Evolutionary conservation across 2,329 filamentous ascomycete genomes (phyloP).

Genomic region (Zymoseptoria brevis): DNA sequence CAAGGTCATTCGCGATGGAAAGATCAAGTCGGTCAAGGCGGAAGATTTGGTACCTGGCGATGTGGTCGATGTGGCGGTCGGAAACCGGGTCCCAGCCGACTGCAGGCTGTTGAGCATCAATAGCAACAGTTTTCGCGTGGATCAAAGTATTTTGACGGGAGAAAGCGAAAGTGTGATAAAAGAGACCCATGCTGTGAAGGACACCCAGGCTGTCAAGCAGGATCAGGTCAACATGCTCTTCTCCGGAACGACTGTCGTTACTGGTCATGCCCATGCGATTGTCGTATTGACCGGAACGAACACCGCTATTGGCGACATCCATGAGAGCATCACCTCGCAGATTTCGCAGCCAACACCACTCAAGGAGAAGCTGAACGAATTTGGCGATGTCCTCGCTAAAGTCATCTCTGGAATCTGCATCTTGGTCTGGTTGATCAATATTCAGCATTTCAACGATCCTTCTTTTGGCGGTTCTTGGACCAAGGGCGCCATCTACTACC

Average conservation of each 20-base stretch:
- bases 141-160: constrained; percentile 93
- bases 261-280: constrained; percentile 81
- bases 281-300: constrained; percentile 83
- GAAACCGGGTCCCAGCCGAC: constrained; percentile 89
- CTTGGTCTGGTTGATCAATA: constrained; percentile 96
- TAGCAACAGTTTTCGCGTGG: constrained; percentile 94
- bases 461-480: constrained; percentile 78
- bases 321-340: constrained; percentile 95
- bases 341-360: constrained; percentile 95
- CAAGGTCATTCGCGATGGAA: constrained; percentile 81
- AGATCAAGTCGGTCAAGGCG: constrained; percentile 77
- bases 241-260: constrained; percentile 95
- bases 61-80: constrained; percentile 77
- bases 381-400: constrained; percentile 91
- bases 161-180: constrained; percentile 97
- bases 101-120: constrained; percentile 83
- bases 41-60: constrained; percentile 95
- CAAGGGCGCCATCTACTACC: constrained; percentile 97
- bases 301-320: constrained; percentile 96
- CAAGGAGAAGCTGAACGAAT: constrained; percentile 98
- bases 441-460: constrained; percentile 91
- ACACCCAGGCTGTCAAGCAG: constrained; percentile 84
- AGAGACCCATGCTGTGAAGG: constrained; percentile 60
- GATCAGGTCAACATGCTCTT: constrained; percentile 98
- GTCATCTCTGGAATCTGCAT: constrained; percentile 97